Evolutionary conservation across 2,329 filamentous ascomycete genomes (phyloP), one percentile per base, ranked within the genome.

Genomic region (Cladosporium austrohemisphaericum): DNA sequence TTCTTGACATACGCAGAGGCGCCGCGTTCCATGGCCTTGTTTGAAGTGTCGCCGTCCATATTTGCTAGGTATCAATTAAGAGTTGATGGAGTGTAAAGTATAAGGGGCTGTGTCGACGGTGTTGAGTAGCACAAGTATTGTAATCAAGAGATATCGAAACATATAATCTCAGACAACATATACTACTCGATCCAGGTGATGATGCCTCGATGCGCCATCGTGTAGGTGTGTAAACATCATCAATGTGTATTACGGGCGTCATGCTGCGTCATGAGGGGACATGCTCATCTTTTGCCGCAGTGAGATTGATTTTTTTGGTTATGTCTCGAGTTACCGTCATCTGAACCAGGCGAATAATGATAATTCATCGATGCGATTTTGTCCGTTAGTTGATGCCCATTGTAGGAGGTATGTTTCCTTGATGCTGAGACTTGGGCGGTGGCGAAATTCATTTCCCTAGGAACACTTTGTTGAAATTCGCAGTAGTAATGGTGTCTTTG

Each of bases 21-120:
- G 29, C 59, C 60, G 26, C 45, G 36, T 49, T 61, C 58, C 44
- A 61, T 52, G 25, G 54, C 57, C 46, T 56, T 59, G 23, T 50
- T 54, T 20, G 57, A 54, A 19, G 51, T 22, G 50, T 63, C 59
- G 28, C 60, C 60, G 59, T 62, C 60, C 50, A 60, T 60, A 25
- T 5, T 54, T 51, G 35, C 10, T 51, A 46, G 45, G 25, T 26
- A 13, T 37, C 23, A 13, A 29, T 35, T 14, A 31, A 13, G 16
- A 11, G 4, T 41, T 41, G 25, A 4, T 20, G 23, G 23, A 20
- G 7, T 41, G 23, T 3, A 14, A 2, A 19, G 28, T 23, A 6
- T 2, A 4, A 8, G 18, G 29, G 22, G 4, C 2, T 23, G 28
- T 23, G n/a, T 44, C 8, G 11, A 44, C 6, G 13, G 14, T 14